phyloP scores from a whole-genome alignment of 2,329 filamentous ascomycete species.

The Aspergillus texensis region DNA sequence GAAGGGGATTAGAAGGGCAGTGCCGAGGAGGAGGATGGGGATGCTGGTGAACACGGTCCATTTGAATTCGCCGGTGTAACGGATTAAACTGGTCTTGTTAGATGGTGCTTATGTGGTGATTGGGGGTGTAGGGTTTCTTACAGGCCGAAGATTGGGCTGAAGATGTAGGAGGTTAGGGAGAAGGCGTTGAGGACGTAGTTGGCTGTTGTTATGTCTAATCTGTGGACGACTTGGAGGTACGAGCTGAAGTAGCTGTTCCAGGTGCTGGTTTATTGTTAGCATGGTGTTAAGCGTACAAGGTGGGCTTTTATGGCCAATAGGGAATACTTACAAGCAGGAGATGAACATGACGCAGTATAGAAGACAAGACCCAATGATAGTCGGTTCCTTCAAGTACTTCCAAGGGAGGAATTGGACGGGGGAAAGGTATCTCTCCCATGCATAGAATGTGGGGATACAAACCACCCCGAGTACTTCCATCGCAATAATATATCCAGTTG shows the following conservation, averaged over 20 bases:
- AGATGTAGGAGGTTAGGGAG: conserved; percentile 1
- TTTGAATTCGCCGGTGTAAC: neutral
- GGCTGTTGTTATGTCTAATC: neutral
- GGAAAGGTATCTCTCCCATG: neutral
- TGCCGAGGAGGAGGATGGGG: neutral
- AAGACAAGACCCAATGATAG: neutral
- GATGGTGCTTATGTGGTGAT: neutral
- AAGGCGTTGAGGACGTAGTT: conserved; percentile 4
- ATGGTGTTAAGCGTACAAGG: too few relatives aligned
- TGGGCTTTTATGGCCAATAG: neutral
- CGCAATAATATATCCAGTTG: neutral
- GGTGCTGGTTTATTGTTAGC: neutral
- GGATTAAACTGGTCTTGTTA: neutral
- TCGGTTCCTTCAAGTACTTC: neutral
- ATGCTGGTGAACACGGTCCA: neutral
- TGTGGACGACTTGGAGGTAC: neutral
- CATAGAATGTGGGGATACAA: neutral
- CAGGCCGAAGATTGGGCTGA: neutral
- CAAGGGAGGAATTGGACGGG: neutral
- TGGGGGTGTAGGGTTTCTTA: neutral
- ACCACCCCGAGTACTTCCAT: neutral
- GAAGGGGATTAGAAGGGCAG: neutral
- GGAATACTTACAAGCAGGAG: neutral
- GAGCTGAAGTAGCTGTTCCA: neutral
- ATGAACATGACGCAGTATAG: neutral